phyloP scores from a whole-genome alignment of 176 grass and related monocot species.

The Oryza officinalis region DNA sequence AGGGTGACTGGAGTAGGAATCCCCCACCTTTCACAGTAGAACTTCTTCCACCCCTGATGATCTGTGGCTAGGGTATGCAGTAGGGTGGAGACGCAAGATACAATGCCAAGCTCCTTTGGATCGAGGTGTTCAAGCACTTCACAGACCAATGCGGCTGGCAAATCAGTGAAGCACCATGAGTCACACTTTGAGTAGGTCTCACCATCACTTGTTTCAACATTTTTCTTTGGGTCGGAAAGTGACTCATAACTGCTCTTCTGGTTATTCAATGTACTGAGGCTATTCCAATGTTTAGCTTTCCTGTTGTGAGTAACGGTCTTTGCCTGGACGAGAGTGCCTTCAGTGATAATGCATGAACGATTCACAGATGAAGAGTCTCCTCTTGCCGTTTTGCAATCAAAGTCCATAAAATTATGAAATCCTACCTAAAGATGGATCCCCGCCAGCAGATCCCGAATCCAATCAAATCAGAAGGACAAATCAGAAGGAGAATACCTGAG shows the following conservation, averaged over 20 bases:
- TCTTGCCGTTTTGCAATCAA: conserved; percentile 61
- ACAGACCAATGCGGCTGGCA: conserved; percentile 66
- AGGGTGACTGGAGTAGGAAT: conserved; percentile 13
- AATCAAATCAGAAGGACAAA: conserved; percentile 17
- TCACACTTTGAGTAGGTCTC: conserved; percentile 16
- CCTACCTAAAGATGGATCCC: conserved; percentile 13
- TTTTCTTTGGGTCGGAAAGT: conserved; percentile 35
- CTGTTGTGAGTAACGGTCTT: conserved; percentile 6
- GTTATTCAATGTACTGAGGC: conserved; percentile 32
- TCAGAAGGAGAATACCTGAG: conserved; percentile 16
- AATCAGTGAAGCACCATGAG: conserved; percentile 59
- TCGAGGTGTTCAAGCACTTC: conserved; percentile 87
- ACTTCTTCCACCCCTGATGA: conserved; percentile 91
- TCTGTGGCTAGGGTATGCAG: conserved; percentile 71
- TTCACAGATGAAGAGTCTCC: conserved; percentile 49
- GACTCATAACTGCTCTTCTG: conserved; percentile 36
- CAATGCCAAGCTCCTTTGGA: conserved; percentile 78
- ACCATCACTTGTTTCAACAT: conserved; percentile 18
- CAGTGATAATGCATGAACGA: conserved; percentile 31
- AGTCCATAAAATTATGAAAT: conserved; percentile 78
- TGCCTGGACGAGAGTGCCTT: conserved; percentile 30
- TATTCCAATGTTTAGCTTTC: conserved; percentile 37
- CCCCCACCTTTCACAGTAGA: conserved; percentile 90
- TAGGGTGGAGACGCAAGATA: conserved; percentile 81
- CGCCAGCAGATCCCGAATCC: conserved; percentile 13